These are phyloP conservation scores for Boeremia lycopersici DNA, from an alignment of 2,329 filamentous ascomycete species.

Conservation along the genomic window DNA sequence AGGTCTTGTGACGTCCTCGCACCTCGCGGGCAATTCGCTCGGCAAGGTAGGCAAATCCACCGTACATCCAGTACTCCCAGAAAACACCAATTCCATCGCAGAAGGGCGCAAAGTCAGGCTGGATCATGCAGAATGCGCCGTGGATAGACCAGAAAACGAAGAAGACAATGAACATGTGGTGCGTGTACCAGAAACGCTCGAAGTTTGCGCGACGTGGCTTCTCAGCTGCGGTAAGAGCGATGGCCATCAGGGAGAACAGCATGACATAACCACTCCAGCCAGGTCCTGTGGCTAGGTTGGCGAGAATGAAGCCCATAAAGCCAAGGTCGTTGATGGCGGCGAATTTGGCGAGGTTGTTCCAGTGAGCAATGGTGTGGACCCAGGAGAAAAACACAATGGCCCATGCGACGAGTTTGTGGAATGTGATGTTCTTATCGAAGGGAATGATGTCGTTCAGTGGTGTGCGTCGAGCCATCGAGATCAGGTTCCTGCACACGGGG, in stretches of 20 bases:
- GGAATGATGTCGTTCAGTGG: constrained; percentile 85
- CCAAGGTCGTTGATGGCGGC: constrained; percentile 76
- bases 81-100: constrained; percentile 80
- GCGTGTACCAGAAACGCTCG: constrained; percentile 89
- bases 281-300: constrained; percentile 78
- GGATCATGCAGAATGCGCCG: constrained; percentile 89
- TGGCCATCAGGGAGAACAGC: constrained; percentile 77
- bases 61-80: constrained; percentile 90
- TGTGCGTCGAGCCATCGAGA: constrained; percentile 79
- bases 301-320: constrained; percentile 76
- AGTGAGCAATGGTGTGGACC: constrained; percentile 85
- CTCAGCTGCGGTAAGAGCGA: constrained; percentile 78
- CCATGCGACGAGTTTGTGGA: constrained; percentile 85
- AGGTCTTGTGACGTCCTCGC: constrained; percentile 80
- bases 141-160: constrained; percentile 93
- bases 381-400: constrained; percentile 88
- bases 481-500: constrained; percentile 82
- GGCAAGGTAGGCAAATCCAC: constrained; percentile 78
- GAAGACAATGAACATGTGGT: constrained; percentile 87
- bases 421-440: constrained; percentile 88
- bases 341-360: constrained; percentile 83
- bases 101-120: constrained; percentile 79
- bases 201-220: constrained; percentile 81
- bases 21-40: constrained; percentile 80
- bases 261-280: constrained; percentile 89